These are phyloP conservation scores for Diplotaxis tenuifolia DNA, from an alignment of 345 rosid genomes.

Conservation along the genomic window DNA sequence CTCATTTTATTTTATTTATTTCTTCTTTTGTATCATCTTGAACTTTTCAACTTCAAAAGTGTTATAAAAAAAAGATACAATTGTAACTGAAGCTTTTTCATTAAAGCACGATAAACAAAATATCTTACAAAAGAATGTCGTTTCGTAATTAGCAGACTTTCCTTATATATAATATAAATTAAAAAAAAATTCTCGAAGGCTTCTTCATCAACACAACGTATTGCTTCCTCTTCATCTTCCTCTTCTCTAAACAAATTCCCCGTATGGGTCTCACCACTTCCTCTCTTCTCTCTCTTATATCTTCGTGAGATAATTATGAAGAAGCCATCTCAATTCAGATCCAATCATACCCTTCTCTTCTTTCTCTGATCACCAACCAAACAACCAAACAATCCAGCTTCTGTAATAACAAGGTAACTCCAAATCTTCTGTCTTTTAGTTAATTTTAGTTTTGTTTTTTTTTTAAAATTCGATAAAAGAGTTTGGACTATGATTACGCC, in stretches of 20 bases:
- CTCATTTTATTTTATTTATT: too few relatives aligned
- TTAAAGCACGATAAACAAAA: conserved; percentile 15
- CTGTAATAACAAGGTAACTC: conserved; percentile 7
- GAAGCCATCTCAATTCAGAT: conserved; percentile 34
- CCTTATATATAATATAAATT: neutral
- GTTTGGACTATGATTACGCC: conserved; percentile 19
- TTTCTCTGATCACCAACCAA: conserved; percentile 15
- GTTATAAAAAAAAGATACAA: too few relatives aligned
- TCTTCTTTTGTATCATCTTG: too few relatives aligned
- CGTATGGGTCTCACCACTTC: conserved; percentile 35
- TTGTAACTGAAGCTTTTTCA: conserved; percentile 28
- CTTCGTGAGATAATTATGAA: conserved; percentile 27
- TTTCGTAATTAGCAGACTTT: conserved; percentile 35
- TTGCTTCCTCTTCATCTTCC: conserved; percentile 21
- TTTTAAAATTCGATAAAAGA: neutral
- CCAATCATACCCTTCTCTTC: conserved; percentile 34
- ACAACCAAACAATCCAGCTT: conserved; percentile 11
- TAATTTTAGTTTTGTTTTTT: neutral
- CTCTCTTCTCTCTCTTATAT: conserved; percentile 20
- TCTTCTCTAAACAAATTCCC: conserved; percentile 17
- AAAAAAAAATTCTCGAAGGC: too few relatives aligned
- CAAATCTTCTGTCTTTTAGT: neutral
- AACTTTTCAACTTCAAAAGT: too few relatives aligned
- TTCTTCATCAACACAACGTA: conserved; percentile 26
- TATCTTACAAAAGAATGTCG: conserved; percentile 33